A percentile compares a stretch with the other conserved stretches of the same genome.
Conservation (phyloP, 2,329 filamentous ascomycete species). For the Nemania serpens region DNA sequence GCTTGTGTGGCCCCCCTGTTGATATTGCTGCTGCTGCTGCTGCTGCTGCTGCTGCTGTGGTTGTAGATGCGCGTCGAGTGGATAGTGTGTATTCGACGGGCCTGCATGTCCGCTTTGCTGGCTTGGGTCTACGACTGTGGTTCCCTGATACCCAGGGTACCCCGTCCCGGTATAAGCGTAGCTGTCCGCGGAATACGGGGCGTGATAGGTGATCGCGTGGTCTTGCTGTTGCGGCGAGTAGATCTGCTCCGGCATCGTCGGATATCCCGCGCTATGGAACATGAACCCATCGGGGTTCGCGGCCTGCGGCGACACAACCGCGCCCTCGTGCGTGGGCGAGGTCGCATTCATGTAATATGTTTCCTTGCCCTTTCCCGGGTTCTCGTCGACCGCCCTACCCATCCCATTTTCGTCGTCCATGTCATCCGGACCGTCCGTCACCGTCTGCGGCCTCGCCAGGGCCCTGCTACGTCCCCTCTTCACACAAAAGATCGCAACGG, state of each 20-base stretch:
- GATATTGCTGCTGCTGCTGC: slow-evolving; percentile 4
- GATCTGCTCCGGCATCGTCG: slow-evolving; percentile 14
- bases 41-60: neutral
- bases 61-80: slow-evolving; percentile 1
- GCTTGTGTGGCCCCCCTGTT: neutral
- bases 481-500: slow-evolving; percentile 19
- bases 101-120: slow-evolving; percentile 18
- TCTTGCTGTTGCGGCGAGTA: slow-evolving; percentile 17
- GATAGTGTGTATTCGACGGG: slow-evolving; percentile 19
- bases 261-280: slow-evolving; percentile 11
- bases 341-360: slow-evolving; percentile 14
- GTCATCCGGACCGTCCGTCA: neutral
- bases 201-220: neutral
- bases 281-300: neutral
- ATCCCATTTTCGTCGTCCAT: slow-evolving; percentile 4
- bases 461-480: slow-evolving; percentile 13
- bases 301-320: neutral
- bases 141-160: slow-evolving; percentile 10
- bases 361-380: slow-evolving; percentile 7
- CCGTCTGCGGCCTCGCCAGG: slow-evolving; percentile 12
- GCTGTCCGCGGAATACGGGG: neutral
- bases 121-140: neutral
- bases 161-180: slow-evolving; percentile 8
- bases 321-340: neutral
- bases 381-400: neutral